Base-by-base conservation (phyloP, 441 rosid species). In the Rhodomyrtus psidioides region DNA sequence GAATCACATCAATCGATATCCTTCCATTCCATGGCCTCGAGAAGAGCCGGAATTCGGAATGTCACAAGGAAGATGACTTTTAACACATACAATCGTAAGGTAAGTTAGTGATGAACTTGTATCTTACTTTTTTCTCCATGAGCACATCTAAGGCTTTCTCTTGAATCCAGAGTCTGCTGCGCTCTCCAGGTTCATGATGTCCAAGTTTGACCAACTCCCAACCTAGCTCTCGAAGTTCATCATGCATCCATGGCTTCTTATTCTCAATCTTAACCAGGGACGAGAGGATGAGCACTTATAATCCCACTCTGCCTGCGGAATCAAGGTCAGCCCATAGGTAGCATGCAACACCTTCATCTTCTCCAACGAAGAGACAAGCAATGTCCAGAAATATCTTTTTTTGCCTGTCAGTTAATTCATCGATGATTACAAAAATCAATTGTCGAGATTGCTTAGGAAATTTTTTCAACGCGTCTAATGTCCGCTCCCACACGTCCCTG, bases 231-330 rank as follows among this genome's bases (percentile, higher is more conserved):
- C 4, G 49, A 44, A 79, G 53, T 79, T 26, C 19, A 46, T 79
- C 53, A 19, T 79, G 82, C 55, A 79, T 79, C 82, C 55, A 46
- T 2, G 46, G 3, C 19, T 46, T 53, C 5, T 19, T 0, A 12
- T 44, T 44, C 53, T 79, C 54, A 44, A 79, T 53, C 53, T 79
- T 79, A 46, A 79, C 30, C 24, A 79, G 23, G 24, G 83, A 81
- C 0, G 1, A 81, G 1, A 1, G 1, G 1, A 46, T 0, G 13
- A 49, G 83, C 0, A 49, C 7, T 49, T 46, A 0, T 44, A 81
- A 44, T 14, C 0, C 83, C 1, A 0, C 8, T 44, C 0, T 0
- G 2, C 34, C 6, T 1, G 65, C 0, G 0, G 19, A 1, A 59
- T 6, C 21, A 17, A 1, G 0, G 55, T 81, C 34, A 10, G 27